A percentile compares a stretch with the other conserved stretches of the same genome.
These are phyloP conservation scores for Choiromyces venosus DNA, from an alignment of 495 filamentous ascomycete genomes.

Conservation along the genomic window DNA sequence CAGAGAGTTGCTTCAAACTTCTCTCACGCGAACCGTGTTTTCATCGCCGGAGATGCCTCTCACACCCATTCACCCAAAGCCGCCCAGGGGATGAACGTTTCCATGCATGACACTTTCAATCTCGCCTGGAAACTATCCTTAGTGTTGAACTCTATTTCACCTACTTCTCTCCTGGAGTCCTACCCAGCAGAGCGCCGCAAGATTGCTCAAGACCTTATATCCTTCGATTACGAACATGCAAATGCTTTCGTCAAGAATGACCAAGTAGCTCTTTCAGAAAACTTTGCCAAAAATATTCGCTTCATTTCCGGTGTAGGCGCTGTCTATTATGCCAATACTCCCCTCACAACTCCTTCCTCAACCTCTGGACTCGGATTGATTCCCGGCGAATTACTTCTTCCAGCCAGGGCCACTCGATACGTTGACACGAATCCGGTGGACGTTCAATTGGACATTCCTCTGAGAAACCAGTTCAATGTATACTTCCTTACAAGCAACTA, in stretches of 20 bases:
- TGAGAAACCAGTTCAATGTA: conserved; percentile 63
- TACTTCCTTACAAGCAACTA: conserved; percentile 60
- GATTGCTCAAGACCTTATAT: conserved; percentile 64
- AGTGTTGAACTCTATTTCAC: conserved; percentile 59
- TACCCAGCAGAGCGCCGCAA: conserved; percentile 66
- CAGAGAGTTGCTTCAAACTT: conserved; percentile 67
- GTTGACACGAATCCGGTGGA: conserved; percentile 67
- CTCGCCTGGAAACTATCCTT: conserved; percentile 78
- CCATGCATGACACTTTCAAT: conserved; percentile 75
- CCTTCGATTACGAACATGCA: conserved; percentile 63
- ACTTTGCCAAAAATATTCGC: conserved; percentile 60
- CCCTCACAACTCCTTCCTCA: conserved; percentile 17
- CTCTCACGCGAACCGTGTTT: conserved; percentile 62
- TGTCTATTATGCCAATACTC: conserved; percentile 54
- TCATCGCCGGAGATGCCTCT: conserved; percentile 73
- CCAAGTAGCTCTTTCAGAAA: conserved; percentile 52
- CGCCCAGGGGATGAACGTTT: conserved; percentile 81
- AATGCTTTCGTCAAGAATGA: conserved; percentile 57
- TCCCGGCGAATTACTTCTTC: conserved; percentile 58
- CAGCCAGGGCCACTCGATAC: conserved; percentile 60
- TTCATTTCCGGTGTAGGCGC: conserved; percentile 65
- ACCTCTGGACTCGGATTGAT: conserved; percentile 41
- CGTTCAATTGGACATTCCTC: conserved; percentile 65
- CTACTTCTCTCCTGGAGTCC: conserved; percentile 57
- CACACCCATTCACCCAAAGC: conserved; percentile 81